These are phyloP conservation scores for Pyrenophora seminiperda DNA, from an alignment of 2,329 filamentous ascomycete genomes.

Conservation along the genomic window DNA sequence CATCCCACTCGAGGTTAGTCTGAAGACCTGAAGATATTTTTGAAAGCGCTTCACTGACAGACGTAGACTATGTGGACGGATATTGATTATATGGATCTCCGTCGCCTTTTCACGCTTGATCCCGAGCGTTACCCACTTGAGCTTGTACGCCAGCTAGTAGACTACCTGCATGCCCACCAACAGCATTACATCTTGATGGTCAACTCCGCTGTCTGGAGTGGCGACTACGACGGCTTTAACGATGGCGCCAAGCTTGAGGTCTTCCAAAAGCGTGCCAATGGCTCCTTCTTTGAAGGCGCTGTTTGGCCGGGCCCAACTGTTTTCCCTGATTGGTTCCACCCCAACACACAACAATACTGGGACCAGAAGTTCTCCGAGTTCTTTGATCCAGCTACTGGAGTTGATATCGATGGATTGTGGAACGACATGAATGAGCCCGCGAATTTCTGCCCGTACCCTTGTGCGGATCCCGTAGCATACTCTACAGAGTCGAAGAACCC, in stretches of 20 bases:
- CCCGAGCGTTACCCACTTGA: slow-evolving; percentile 66
- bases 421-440: slow-evolving; percentile 49
- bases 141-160: slow-evolving; percentile 67
- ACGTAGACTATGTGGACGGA: slow-evolving; percentile 74
- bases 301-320: slow-evolving; percentile 78
- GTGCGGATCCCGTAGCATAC: slow-evolving; percentile 49
- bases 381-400: slow-evolving; percentile 66
- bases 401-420: slow-evolving; percentile 78
- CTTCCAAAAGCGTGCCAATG: slow-evolving; percentile 61
- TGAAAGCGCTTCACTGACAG: neutral
- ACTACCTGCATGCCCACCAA: slow-evolving; percentile 67
- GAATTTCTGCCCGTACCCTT: slow-evolving; percentile 53
- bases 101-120: slow-evolving; percentile 68
- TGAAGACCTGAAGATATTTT: no score
- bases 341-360: slow-evolving; percentile 69
- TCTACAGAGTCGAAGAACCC: slow-evolving; percentile 57
- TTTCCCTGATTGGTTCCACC: slow-evolving; percentile 78
- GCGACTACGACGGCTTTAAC: slow-evolving; percentile 61
- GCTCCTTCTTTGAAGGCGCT: slow-evolving; percentile 63
- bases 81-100: slow-evolving; percentile 70
- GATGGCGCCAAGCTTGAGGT: slow-evolving; percentile 62
- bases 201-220: slow-evolving; percentile 65
- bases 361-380: slow-evolving; percentile 69
- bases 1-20: slow-evolving; percentile 57
- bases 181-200: slow-evolving; percentile 82